Base-by-base conservation (phyloP, 306 rosid species). In the Gleditsia sinensis region DNA sequence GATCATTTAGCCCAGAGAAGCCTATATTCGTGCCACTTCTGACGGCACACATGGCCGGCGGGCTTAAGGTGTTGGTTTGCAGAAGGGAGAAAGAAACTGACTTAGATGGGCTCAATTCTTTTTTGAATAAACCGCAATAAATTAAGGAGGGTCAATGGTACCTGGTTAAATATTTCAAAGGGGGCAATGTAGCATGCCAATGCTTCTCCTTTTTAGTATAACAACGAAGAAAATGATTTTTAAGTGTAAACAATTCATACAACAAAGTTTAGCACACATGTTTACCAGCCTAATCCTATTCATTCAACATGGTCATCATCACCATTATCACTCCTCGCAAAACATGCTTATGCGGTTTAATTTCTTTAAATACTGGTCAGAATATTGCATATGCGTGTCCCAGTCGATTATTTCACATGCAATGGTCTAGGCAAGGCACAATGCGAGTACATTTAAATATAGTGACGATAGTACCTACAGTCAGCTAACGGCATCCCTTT, bases 41-140 rank as follows among this genome's bases (percentile, higher is more conserved):
- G 57, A 91, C 98, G 27, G 96, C 96, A 0, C 93, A 89, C 85
- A 91, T 91, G 97, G 93, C 86, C 42, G 92, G 97, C 53, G 97
- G 98, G 56, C 55, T 94, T 43, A 78, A 80, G 64, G 96, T 91
- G 13, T 36, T 71, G 53, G 64, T 91, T 65, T 72, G 30, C 40
- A 83, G 78, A 80, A 94, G 94, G 82, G 71, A 59, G 67, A 60
- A 30, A 3, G 65, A 60, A 59, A 28, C 43, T 27, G 51, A 77
- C 80, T 76, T 34, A 30, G 42, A 74, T 33, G 7, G 2, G 69
- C 64, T 43, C 30, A 34, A 40, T 36, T 20, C 24, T 28, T 50
- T 56, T 19, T 19, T 27, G 30, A 36, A 5, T 3, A 14, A 68
- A 6, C 34, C 5, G 12, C 19, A n/a, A 28, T 64, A 55, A 20